Conservation (phyloP, 495 filamentous ascomycete species). For the Aspergillus heteromorphus region DNA sequence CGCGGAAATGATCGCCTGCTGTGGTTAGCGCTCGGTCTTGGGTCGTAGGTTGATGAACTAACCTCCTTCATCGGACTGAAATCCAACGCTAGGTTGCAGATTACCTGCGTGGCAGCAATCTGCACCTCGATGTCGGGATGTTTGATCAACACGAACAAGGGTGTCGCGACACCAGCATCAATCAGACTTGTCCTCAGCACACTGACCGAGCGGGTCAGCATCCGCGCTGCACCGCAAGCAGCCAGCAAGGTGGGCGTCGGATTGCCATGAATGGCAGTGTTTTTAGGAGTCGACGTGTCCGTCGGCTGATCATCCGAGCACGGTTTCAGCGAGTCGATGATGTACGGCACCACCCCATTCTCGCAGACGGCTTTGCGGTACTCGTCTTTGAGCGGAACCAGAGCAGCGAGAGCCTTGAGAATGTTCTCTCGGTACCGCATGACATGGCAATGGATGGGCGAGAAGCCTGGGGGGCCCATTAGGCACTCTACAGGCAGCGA, state of each 20-base stretch:
- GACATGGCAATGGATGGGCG: slow-evolving; percentile 61
- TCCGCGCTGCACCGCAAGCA: slow-evolving; percentile 72
- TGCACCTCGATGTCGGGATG: slow-evolving; percentile 76
- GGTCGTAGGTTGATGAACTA: slow-evolving; percentile 21
- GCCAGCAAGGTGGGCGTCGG: slow-evolving; percentile 69
- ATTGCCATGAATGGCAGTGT: slow-evolving; percentile 40
- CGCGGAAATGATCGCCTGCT: slow-evolving; percentile 63
- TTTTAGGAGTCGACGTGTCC: slow-evolving; percentile 31
- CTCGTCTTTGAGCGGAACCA: slow-evolving; percentile 76
- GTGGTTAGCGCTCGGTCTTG: slow-evolving; percentile 15
- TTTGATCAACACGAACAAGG: slow-evolving; percentile 69
- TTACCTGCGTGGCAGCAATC: slow-evolving; percentile 72
- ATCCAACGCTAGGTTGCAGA: slow-evolving; percentile 79
- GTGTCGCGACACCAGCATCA: slow-evolving; percentile 74
- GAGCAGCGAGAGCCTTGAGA: slow-evolving; percentile 70
- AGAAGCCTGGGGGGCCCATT: slow-evolving; percentile 57
- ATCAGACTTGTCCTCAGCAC: slow-evolving; percentile 80
- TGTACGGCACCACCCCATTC: slow-evolving; percentile 68
- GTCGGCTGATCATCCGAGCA: slow-evolving; percentile 33
- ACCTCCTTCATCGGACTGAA: slow-evolving; percentile 89
- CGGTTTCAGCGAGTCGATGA: slow-evolving; percentile 76
- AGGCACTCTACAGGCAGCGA: slow-evolving; percentile 24
- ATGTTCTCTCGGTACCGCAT: slow-evolving; percentile 72
- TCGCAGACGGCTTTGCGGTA: slow-evolving; percentile 81
- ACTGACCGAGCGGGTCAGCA: slow-evolving; percentile 76